A percentile compares a stretch with the other conserved stretches of the same genome.
phyloP scores from a whole-genome alignment of 148 eudicot genomes.

The Nyssa sinensis region DNA sequence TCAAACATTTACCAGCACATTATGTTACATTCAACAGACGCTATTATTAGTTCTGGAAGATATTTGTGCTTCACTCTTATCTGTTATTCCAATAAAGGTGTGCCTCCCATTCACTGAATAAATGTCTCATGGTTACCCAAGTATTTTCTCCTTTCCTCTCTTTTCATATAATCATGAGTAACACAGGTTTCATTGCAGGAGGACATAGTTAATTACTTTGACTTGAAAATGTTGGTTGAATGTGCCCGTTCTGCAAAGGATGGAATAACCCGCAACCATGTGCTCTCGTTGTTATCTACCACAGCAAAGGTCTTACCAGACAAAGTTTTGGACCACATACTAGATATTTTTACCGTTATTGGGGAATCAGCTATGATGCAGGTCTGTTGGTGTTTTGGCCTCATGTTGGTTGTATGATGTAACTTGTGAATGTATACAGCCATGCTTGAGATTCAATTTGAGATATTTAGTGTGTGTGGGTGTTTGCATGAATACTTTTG shows the following conservation, averaged over 20 bases:
- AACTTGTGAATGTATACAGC: not conserved
- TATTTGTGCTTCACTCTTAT: slow-evolving; percentile 44
- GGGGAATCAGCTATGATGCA: slow-evolving; percentile 71
- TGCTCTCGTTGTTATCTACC: slow-evolving; percentile 68
- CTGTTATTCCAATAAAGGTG: slow-evolving; percentile 34
- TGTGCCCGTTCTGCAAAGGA: slow-evolving; percentile 75
- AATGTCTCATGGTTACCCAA: not conserved
- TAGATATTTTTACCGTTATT: slow-evolving; percentile 57
- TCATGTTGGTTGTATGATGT: not conserved
- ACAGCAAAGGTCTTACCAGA: slow-evolving; percentile 61
- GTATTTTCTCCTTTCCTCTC: not conserved
- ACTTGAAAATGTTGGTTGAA: slow-evolving; percentile 58
- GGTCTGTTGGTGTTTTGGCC: slow-evolving; percentile 31
- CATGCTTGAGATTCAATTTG: not conserved
- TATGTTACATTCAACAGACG: slow-evolving; percentile 65
- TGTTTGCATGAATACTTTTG: not conserved
- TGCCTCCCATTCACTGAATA: not conserved
- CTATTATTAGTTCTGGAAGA: slow-evolving; percentile 75
- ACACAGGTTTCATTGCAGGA: slow-evolving; percentile 29
- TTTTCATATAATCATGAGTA: not conserved
- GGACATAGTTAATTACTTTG: slow-evolving; percentile 33
- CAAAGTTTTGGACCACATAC: slow-evolving; percentile 54
- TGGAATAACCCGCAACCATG: slow-evolving; percentile 66
- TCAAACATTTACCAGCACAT: slow-evolving; percentile 32
- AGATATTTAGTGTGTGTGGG: slow-evolving; percentile 1